phyloP scores from a whole-genome alignment of 2,329 filamentous ascomycete genomes.

The Aspergillus quadricinctus region DNA sequence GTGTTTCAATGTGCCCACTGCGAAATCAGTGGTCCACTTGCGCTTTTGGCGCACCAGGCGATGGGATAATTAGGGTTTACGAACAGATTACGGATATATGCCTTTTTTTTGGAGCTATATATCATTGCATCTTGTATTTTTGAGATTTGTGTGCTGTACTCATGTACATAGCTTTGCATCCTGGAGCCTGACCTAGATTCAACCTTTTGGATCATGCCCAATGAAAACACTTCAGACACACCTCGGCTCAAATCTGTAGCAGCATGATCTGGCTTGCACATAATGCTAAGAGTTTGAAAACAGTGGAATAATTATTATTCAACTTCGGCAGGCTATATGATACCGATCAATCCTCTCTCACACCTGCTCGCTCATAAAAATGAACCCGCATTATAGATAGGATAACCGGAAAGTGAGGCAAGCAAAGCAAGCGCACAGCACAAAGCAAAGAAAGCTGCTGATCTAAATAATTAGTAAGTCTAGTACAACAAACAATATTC shows the following conservation, averaged over 20 bases:
- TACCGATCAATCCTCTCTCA: neutral
- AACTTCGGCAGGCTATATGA: neutral
- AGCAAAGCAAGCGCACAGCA: neutral
- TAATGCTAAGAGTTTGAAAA: neutral
- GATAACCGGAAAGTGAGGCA: too few species aligned
- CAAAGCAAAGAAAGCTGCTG: neutral
- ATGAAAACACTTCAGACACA: neutral
- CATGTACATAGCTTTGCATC: constrained; percentile 11
- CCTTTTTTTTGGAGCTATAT: constrained; percentile 3
- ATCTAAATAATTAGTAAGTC: neutral
- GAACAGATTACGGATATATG: constrained; percentile 17
- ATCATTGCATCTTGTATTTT: constrained; percentile 2
- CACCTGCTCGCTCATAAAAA: neutral
- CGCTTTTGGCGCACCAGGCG: constrained; percentile 5
- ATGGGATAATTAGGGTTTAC: constrained; percentile 12
- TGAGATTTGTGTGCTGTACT: constrained; percentile 9
- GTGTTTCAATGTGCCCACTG: neutral
- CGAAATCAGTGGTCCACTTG: constrained; percentile 1
- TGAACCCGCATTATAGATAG: neutral
- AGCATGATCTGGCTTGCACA: neutral
- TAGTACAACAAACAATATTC: neutral
- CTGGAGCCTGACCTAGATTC: constrained; percentile 1
- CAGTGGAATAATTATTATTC: neutral
- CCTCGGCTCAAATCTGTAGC: neutral
- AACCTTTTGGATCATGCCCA: neutral